Evolutionary conservation across 1,139 yeast genomes (phyloP), one percentile per base, ranked within the genome.

Genomic region (Insectozyma bohioensis): DNA sequence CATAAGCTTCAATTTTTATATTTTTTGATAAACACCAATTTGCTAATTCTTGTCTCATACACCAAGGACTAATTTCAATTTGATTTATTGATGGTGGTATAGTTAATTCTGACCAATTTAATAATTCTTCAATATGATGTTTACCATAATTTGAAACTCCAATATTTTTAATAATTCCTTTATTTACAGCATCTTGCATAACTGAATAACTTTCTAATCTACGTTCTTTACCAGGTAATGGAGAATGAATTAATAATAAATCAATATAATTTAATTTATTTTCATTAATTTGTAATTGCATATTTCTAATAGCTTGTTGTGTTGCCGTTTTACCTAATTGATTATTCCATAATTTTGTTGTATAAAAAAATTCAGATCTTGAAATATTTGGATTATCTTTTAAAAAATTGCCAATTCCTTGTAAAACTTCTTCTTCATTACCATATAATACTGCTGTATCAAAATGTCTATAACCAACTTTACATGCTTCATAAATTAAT

Each of bases 51-150:
- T 65, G 63, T 46, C 87, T 66, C 85, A 79, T 80, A 36, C 80
- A 65, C 87, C 88, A 83, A 1, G 90, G 92, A 41, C 85, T 78
- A 12, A 83, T 72, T 54, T 83, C 90, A 41, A 83, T 72, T 52
- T 80, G 84, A 48, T 81, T 76, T 8, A 78, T 74, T 8, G 51
- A 80, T 0, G 90, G 92, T 38, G 63, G 65, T 37, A 69, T 51
- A 43, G 61, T 72, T 37, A 80, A 57, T 1, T 64, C 72, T 0
- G 66, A 58, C 80, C 83, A 79, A 8, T 50, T 45, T 18, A 78
- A 52, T 20, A 82, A 60, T 54, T 82, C 84, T 41, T 76, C 61
- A 11, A 83, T 49, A 49, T 82, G 88, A 19, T 67, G 65, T n/a
- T 53, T 52, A 15, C 87, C 87, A 50, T 74, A 82, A 49, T 80